Conservation (phyloP, 805 yeast genomes). For the Yarrowia yakushimensis region DNA sequence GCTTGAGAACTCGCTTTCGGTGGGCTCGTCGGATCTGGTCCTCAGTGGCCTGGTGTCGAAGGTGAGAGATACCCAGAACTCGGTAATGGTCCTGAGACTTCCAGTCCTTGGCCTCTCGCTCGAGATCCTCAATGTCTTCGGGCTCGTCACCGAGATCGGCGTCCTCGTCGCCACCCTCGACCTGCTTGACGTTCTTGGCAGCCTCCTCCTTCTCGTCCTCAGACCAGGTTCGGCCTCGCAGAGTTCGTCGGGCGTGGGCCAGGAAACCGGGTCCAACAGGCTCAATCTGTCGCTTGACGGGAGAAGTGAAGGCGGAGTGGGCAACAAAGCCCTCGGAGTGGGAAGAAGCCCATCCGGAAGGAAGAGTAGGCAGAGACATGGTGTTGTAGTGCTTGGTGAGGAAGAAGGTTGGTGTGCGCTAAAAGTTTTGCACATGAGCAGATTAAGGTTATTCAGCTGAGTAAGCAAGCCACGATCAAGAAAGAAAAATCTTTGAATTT, state of each 20-base stretch:
- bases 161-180: constrained; percentile 55
- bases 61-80: constrained; percentile 87
- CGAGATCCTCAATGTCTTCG: constrained; percentile 74
- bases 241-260: constrained; percentile 93
- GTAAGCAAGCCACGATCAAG: too few species aligned
- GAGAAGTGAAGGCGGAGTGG: constrained; percentile 34
- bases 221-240: constrained; percentile 98
- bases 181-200: constrained; percentile 70
- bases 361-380: constrained; percentile 32
- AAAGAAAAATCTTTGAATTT: too few species aligned
- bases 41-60: constrained; percentile 86
- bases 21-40: constrained; percentile 95
- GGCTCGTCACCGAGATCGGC: constrained; percentile 55
- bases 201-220: constrained; percentile 94
- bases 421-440: not conserved
- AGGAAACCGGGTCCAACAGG: constrained; percentile 95
- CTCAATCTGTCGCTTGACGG: constrained; percentile 65
- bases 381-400: not conserved
- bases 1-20: constrained; percentile 92
- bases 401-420: too few species aligned
- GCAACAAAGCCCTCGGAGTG: constrained; percentile 33
- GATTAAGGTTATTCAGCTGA: too few species aligned
- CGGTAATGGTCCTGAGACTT: constrained; percentile 94
- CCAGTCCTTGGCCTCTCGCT: constrained; percentile 98
- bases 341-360: constrained; percentile 32